Evolutionary conservation across 2,329 filamentous ascomycete species (phyloP), one percentile per base, ranked within the genome.

Genomic region (Sporothrix euskadiensis): DNA sequence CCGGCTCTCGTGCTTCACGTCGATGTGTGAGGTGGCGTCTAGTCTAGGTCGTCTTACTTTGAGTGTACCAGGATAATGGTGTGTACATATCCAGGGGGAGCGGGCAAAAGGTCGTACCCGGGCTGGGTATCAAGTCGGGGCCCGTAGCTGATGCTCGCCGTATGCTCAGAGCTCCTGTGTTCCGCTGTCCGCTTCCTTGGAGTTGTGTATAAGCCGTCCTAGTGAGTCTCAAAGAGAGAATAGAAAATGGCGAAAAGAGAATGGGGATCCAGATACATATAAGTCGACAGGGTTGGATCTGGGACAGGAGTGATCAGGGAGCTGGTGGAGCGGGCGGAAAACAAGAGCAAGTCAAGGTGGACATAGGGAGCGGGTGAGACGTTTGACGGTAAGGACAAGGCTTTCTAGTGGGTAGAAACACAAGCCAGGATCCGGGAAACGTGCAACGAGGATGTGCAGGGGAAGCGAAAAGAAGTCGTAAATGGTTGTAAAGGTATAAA

Each of bases 1-100:
- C 32, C 12, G 52, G 35, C 10, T 52, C 26, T 49, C 69, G 56
- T 71, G 69, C 56, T 61, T 71, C 56, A 71, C 52, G 56, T 63
- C 44, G 44, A 63, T 5, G 4, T 57, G 52, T 35, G 22, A 3
- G 41, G 16, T 19, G 14, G 22, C 12, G 35, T 57, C 19, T 32
- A 4, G 35, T 57, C 19, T 32, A 4, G 4, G 52, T 56, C 32
- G 68, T 41, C 49, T 49, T 39, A 19, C 61, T 41, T 9, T 66
- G 22, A 47, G 22, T 22, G n/a, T 47, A 47, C 6, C 10, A 10
- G 39, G 39, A 6, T 16, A 22, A 47, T 47, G 61, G 19, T 47
- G 39, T 30, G 61, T 66, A 39, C 61, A 66, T 66, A 19, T 66
- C 61, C 61, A 19, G 12, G n/a, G 6, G 6, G 47, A 47, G 30